Evolutionary conservation across 495 filamentous ascomycete species (phyloP).

Genomic region (Penicillium subrubescens): DNA sequence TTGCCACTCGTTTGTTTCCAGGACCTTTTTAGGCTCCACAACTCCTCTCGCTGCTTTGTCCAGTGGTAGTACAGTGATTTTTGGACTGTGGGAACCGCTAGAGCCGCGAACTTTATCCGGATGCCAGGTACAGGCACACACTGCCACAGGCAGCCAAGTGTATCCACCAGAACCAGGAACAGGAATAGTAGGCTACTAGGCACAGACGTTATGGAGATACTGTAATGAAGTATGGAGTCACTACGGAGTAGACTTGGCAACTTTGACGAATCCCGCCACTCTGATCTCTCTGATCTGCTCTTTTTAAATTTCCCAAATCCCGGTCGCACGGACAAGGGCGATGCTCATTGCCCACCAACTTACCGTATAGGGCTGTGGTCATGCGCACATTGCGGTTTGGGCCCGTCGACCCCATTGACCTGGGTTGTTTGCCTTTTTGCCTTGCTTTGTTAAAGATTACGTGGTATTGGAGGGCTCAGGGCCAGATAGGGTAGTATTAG

Average conservation of each 20-base stretch:
- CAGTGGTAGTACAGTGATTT: not conserved
- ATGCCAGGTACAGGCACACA: conserved; percentile 19
- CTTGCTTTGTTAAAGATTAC: not conserved
- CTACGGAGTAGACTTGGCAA: not conserved
- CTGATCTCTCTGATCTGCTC: not conserved
- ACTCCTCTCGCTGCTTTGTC: not conserved
- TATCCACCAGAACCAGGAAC: not conserved
- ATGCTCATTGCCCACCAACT: conserved; percentile 10
- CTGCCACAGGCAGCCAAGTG: not conserved
- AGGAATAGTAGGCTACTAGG: not conserved
- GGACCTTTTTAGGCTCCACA: not conserved
- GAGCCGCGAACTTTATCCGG: conserved; percentile 12
- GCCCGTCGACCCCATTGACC: not conserved
- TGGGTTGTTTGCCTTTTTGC: not conserved
- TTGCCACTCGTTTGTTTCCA: conserved; percentile 2
- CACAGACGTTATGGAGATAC: not conserved
- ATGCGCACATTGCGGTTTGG: conserved; percentile 8
- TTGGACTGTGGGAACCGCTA: conserved; percentile 12
- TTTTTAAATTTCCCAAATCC: conserved; percentile 11
- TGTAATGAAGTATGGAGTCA: not conserved
- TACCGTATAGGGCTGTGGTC: conserved; percentile 26
- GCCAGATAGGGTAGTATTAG: not conserved
- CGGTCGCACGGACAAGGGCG: conserved; percentile 17
- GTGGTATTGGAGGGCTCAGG: not conserved
- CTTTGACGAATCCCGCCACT: not conserved